A percentile compares a stretch with the other conserved stretches of the same genome.
Evolutionary conservation across 2,329 filamentous ascomycete genomes (phyloP).

Genomic region (Epichloe festucae): DNA sequence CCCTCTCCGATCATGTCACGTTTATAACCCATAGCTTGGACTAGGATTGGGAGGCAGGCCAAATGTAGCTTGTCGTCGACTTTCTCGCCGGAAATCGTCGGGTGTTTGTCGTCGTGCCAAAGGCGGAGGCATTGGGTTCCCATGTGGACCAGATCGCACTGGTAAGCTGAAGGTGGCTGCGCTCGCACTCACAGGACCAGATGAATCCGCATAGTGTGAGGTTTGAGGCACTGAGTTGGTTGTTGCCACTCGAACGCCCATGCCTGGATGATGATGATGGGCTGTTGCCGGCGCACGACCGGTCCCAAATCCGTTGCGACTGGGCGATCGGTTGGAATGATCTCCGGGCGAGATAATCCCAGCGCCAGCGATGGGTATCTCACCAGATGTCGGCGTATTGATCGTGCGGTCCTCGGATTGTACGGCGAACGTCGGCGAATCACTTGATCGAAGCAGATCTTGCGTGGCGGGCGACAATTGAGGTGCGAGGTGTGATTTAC

Average conservation of each 20-base stretch:
- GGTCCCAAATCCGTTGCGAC: conserved; percentile 34
- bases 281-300: conserved; percentile 26
- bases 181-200: conserved; percentile 29
- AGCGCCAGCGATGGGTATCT: conserved; percentile 53
- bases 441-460: conserved; percentile 54
- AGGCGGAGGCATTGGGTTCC: conserved; percentile 46
- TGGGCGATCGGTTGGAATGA: conserved; percentile 38
- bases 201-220: conserved; percentile 23
- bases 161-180: conserved; percentile 48
- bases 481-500: conserved; percentile 83
- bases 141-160: conserved; percentile 48
- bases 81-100: conserved; percentile 39
- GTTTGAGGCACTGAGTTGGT: conserved; percentile 41
- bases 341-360: conserved; percentile 42
- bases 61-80: conserved; percentile 40
- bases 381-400: conserved; percentile 55
- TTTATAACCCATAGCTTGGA: conserved; percentile 22
- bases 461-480: conserved; percentile 67
- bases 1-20: not conserved
- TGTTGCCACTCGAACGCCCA: conserved; percentile 38
- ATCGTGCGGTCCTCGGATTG: conserved; percentile 31
- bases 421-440: conserved; percentile 39
- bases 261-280: conserved; percentile 45
- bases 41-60: conserved; percentile 31
- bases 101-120: conserved; percentile 43